A percentile compares a stretch with the other conserved stretches of the same genome.
Conservation (phyloP, 768 basidiomycete genomes). For the Amanita pseudoporphyria region DNA sequence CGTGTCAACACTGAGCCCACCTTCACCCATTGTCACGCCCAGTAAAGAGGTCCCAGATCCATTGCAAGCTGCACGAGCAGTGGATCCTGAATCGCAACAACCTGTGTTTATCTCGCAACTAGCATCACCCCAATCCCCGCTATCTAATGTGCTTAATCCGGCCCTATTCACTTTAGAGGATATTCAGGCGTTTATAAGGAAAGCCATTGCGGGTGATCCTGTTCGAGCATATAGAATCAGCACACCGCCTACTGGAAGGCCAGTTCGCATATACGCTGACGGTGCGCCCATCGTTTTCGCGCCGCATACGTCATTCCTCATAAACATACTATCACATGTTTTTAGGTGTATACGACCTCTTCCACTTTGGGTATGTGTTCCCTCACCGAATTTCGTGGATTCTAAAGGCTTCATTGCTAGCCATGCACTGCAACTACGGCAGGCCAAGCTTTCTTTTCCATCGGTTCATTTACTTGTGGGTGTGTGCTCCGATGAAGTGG, state of each 20-base stretch:
- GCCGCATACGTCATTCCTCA: slow-evolving; percentile 16
- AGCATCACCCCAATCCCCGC: slow-evolving; percentile 29
- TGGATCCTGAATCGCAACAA: slow-evolving; percentile 13
- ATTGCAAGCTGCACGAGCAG: slow-evolving; percentile 6
- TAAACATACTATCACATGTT: not conserved
- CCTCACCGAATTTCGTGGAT: not conserved
- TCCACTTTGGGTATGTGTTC: slow-evolving; percentile 79
- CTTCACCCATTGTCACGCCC: slow-evolving; percentile 14
- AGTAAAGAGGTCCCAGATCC: slow-evolving; percentile 13
- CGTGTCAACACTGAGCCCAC: slow-evolving; percentile 41
- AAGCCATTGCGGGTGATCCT: slow-evolving; percentile 63
- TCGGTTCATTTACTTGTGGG: slow-evolving; percentile 87
- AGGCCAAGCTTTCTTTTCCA: slow-evolving; percentile 91
- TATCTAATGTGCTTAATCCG: slow-evolving; percentile 44
- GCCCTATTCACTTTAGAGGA: slow-evolving; percentile 64
- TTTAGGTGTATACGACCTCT: slow-evolving; percentile 92
- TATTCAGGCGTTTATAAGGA: slow-evolving; percentile 67
- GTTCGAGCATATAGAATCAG: slow-evolving; percentile 75
- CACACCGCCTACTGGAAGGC: slow-evolving; percentile 68
- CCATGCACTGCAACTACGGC: slow-evolving; percentile 90
- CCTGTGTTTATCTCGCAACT: slow-evolving; percentile 27
- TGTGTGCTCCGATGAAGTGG: slow-evolving; percentile 86
- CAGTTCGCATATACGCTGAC: slow-evolving; percentile 89
- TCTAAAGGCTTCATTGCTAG: slow-evolving; percentile 28
- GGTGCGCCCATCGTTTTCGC: slow-evolving; percentile 40